Evolutionary conservation across 2,329 filamentous ascomycete species (phyloP).

Genomic region (Colletotrichum sp.): DNA sequence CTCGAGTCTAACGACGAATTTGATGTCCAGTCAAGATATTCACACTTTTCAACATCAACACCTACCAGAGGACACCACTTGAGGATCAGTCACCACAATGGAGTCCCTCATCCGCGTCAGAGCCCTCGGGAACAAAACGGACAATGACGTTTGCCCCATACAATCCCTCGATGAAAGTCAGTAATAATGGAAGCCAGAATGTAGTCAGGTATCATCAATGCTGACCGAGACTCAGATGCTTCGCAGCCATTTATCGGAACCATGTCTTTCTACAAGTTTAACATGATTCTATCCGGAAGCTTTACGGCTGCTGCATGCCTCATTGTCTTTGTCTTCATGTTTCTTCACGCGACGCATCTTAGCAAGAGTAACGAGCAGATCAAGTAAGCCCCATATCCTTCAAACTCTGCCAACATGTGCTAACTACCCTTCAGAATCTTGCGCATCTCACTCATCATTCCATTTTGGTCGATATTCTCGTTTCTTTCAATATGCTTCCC

Average conservation of each 20-base stretch:
- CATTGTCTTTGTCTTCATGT: constrained; percentile 33
- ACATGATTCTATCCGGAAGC: constrained; percentile 39
- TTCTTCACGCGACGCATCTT: constrained; percentile 40
- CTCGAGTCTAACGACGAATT: neutral
- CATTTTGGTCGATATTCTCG: constrained; percentile 42
- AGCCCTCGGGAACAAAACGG: neutral
- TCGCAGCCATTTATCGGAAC: neutral
- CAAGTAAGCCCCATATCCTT: constrained; percentile 30
- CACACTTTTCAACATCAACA: neutral
- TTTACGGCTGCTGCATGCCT: constrained; percentile 36
- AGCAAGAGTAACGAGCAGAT: constrained; percentile 46
- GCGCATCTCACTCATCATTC: constrained; percentile 41
- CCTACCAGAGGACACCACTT: neutral
- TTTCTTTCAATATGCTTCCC: constrained; percentile 43
- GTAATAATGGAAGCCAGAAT: neutral
- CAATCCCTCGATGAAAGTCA: neutral
- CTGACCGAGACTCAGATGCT: neutral
- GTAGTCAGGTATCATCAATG: neutral
- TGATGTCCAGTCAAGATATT: neutral
- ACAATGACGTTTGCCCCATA: neutral
- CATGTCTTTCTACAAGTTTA: constrained; percentile 29
- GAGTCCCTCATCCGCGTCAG: neutral
- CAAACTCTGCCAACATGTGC: neutral
- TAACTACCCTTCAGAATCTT: constrained; percentile 36
- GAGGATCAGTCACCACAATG: neutral